phyloP scores from a whole-genome alignment of 2,329 filamentous ascomycete species.

The Paraconiothyrium brasiliense region DNA sequence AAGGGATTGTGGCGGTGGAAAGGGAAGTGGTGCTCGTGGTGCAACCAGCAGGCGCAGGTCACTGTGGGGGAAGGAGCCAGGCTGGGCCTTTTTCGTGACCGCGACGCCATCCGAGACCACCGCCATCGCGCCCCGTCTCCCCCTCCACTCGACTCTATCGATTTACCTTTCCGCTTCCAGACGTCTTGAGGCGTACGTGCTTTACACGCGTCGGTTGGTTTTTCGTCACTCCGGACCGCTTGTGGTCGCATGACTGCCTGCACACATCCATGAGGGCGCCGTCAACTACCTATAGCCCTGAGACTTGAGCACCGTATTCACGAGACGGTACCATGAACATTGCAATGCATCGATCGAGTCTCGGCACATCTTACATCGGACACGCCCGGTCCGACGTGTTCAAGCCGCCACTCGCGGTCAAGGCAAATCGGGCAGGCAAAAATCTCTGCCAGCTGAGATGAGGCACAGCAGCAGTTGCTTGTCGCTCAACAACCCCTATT shows the following conservation, averaged over 20 bases:
- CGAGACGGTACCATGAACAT: conserved; percentile 1
- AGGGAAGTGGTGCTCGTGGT: neutral
- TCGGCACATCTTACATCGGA: neutral
- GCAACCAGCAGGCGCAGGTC: neutral
- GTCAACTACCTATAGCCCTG: neutral
- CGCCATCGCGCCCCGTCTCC: conserved; percentile 8
- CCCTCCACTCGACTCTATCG: neutral
- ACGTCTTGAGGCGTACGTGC: conserved; percentile 11
- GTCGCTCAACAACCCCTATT: conserved; percentile 8
- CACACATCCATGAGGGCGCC: neutral
- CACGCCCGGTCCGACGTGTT: neutral
- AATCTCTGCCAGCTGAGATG: conserved; percentile 12
- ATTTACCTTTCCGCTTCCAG: conserved; percentile 8
- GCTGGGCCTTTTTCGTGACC: conserved; percentile 3
- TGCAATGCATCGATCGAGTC: neutral
- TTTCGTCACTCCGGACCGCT: conserved; percentile 10
- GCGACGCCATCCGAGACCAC: conserved; percentile 4
- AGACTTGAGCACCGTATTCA: neutral
- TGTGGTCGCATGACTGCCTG: conserved; percentile 3
- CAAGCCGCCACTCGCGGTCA: neutral
- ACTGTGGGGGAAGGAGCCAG: conserved; percentile 6
- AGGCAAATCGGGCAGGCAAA: conserved; percentile 10
- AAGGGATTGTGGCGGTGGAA: neutral
- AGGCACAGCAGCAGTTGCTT: conserved; percentile 19
- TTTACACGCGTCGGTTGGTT: conserved; percentile 20